Percentiles rank a stretch among this genome's conserved stretches.
These are phyloP conservation scores for Ehretia macrophylla DNA, from an alignment of 257 asterid species.

Conservation along the genomic window DNA sequence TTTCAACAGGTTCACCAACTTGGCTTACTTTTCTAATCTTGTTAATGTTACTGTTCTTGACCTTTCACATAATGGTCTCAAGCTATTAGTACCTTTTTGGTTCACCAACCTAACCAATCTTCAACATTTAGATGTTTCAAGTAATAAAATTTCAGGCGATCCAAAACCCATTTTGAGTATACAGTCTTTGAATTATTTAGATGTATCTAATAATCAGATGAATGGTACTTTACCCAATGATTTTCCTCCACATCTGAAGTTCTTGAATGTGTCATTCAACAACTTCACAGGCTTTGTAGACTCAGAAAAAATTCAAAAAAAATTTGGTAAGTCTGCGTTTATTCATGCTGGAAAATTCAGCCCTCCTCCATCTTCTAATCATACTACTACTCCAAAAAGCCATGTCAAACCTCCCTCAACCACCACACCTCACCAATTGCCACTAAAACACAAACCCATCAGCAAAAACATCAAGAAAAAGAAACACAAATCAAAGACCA, in stretches of 20 bases:
- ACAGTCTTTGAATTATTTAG: constrained; percentile 40
- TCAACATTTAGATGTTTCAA: constrained; percentile 49
- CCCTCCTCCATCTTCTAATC: constrained; percentile 10
- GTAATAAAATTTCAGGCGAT: constrained; percentile 56
- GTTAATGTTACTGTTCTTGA: constrained; percentile 43
- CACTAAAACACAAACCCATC: constrained; percentile 17
- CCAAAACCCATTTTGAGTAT: constrained; percentile 42
- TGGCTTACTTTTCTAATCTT: constrained; percentile 37
- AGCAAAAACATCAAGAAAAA: constrained; percentile 4
- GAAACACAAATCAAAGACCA: constrained; percentile 27
- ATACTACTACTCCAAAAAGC: constrained; percentile 20
- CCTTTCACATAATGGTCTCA: constrained; percentile 55
- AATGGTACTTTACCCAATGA: constrained; percentile 59
- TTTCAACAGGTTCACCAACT: constrained; percentile 62
- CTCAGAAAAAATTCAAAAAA: constrained; percentile 18
- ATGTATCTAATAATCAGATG: constrained; percentile 51
- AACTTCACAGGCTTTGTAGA: constrained; percentile 46
- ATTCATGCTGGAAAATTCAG: constrained; percentile 46
- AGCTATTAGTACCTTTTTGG: constrained; percentile 33
- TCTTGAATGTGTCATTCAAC: constrained; percentile 73
- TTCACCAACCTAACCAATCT: constrained; percentile 59
- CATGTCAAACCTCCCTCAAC: constrained; percentile 31
- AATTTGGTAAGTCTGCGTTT: constrained; percentile 53
- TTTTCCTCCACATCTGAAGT: constrained; percentile 56
- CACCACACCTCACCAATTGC: constrained; percentile 20